Percentiles rank a stretch among this genome's conserved stretches.
These are phyloP conservation scores for Brassica incana DNA, from an alignment of 345 rosid genomes.

Conservation along the genomic window DNA sequence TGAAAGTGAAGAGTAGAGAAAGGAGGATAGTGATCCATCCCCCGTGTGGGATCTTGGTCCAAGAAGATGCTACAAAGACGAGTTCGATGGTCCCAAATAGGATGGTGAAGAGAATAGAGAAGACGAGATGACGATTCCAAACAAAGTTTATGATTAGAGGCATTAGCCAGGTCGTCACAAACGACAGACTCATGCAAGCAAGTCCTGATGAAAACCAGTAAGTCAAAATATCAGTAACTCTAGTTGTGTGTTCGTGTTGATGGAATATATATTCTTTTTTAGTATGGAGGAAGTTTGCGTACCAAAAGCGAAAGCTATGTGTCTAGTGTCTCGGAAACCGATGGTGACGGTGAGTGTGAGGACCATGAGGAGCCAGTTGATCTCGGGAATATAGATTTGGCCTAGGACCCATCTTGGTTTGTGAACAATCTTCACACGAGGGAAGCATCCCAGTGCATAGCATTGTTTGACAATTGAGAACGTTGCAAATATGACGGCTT, in stretches of 20 bases:
- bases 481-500: constrained; percentile 72
- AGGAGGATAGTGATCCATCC: constrained; percentile 81
- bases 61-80: constrained; percentile 37
- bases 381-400: constrained; percentile 90
- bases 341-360: constrained; percentile 68
- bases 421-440: constrained; percentile 87
- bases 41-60: constrained; percentile 59
- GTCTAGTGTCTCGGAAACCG: constrained; percentile 59
- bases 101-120: constrained; percentile 22
- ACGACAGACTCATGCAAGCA: constrained; percentile 1
- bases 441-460: constrained; percentile 88
- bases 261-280: not conserved
- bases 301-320: constrained; percentile 88
- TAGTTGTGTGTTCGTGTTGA: not conserved
- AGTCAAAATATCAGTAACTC: not conserved
- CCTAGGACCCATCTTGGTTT: constrained; percentile 77
- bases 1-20: constrained; percentile 47
- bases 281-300: constrained; percentile 10
- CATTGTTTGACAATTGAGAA: constrained; percentile 83
- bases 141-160: constrained; percentile 1
- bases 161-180: not conserved
- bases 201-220: constrained; percentile 2
- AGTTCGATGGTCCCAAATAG: not conserved
- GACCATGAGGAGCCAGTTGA: constrained; percentile 92
- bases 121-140: constrained; percentile 22